These are phyloP conservation scores for Cryptosporidium ryanae DNA, from an alignment of 169 alveolate genomes.

Conservation along the genomic window DNA sequence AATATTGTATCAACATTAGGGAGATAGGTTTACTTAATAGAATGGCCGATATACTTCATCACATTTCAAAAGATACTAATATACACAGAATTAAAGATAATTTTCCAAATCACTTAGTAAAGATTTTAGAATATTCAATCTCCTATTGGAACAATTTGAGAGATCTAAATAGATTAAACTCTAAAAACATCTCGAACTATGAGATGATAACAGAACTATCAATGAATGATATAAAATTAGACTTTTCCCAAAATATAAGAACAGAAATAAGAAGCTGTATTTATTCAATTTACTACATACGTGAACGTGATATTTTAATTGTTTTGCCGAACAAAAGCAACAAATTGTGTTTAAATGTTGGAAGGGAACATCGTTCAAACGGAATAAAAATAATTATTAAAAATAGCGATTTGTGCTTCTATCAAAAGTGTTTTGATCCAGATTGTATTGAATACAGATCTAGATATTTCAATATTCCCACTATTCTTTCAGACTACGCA, in stretches of 20 bases:
- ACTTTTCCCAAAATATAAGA: background rate
- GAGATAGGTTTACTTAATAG: background rate
- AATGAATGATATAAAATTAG: slow-evolving; percentile 25
- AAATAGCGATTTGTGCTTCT: slow-evolving; percentile 26
- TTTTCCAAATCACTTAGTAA: slow-evolving; percentile 40
- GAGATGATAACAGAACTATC: background rate
- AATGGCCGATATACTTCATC: background rate
- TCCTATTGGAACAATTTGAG: slow-evolving; percentile 25
- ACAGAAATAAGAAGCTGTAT: slow-evolving; percentile 10
- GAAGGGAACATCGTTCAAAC: slow-evolving; percentile 75
- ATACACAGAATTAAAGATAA: background rate
- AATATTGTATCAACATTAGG: background rate
- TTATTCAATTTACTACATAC: background rate
- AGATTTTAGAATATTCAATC: slow-evolving; percentile 19
- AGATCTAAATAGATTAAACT: background rate
- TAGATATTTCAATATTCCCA: slow-evolving; percentile 32
- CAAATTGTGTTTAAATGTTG: slow-evolving; percentile 58
- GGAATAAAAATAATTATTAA: slow-evolving; percentile 65
- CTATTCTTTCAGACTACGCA: background rate
- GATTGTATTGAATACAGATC: slow-evolving; percentile 69
- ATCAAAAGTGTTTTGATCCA: slow-evolving; percentile 78
- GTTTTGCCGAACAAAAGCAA: slow-evolving; percentile 14
- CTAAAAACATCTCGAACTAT: background rate
- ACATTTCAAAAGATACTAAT: background rate
- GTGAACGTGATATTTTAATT: slow-evolving; percentile 21